Evolutionary conservation across 2,329 filamentous ascomycete genomes (phyloP).

Genomic region (Cryphonectria carpinicola): DNA sequence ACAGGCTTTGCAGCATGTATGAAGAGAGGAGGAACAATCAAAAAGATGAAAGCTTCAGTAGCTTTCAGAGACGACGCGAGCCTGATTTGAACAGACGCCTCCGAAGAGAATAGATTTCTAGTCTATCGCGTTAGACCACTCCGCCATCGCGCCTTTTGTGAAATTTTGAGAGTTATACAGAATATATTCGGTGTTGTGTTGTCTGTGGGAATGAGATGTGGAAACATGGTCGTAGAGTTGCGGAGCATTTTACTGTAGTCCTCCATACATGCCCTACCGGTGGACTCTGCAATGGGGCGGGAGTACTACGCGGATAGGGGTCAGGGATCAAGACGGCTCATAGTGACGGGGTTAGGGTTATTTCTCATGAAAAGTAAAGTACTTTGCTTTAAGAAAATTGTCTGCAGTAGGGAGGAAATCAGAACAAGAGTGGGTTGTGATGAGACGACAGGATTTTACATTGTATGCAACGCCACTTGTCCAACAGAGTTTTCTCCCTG

Average conservation of each 20-base stretch:
- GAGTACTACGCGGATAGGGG: neutral
- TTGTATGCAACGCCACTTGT: neutral
- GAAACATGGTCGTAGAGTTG: neutral
- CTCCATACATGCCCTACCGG: neutral
- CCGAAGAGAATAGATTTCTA: slow-evolving; percentile 21
- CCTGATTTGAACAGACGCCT: slow-evolving; percentile 17
- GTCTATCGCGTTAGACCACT: slow-evolving; percentile 20
- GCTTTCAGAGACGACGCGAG: neutral
- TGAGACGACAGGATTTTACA: neutral
- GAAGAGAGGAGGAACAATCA: too few relatives aligned
- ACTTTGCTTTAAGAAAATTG: neutral
- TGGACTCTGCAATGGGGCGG: neutral
- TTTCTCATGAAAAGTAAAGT: too few relatives aligned
- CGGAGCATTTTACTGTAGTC: neutral
- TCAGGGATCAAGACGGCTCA: neutral
- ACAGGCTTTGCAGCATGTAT: too few relatives aligned
- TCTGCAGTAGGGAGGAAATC: neutral
- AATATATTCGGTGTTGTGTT: neutral
- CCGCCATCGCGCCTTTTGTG: slow-evolving; percentile 1
- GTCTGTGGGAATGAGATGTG: neutral
- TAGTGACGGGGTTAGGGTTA: too few relatives aligned
- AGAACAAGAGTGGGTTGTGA: neutral
- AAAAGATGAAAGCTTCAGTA: neutral
- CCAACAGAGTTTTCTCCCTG: neutral
- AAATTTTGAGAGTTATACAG: neutral